These are phyloP conservation scores for Pecoramyces ruminantium DNA, from an alignment of 192 early-diverging fungal genomes.

Conservation along the genomic window DNA sequence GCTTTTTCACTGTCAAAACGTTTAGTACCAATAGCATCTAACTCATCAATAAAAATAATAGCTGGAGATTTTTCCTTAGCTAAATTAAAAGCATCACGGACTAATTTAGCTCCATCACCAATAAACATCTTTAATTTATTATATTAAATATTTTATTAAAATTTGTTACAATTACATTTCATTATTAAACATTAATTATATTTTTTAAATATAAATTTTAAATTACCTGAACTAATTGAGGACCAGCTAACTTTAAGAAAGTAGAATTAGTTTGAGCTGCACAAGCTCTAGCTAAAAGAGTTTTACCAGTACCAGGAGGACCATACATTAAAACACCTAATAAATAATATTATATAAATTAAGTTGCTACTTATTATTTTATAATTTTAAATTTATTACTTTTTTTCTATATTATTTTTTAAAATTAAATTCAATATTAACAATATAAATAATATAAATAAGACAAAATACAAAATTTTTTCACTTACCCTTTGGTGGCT, in stretches of 20 bases:
- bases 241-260: constrained; percentile 89
- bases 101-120: constrained; percentile 93
- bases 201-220: background rate
- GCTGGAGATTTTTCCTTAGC: constrained; percentile 97
- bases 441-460: constrained; percentile 47
- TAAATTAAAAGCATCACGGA: constrained; percentile 88
- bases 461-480: background rate
- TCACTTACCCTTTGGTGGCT: constrained; percentile 50
- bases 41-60: constrained; percentile 98
- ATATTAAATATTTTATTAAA: too few relatives aligned
- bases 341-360: too few relatives aligned
- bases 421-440: constrained; percentile 10
- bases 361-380: too few relatives aligned
- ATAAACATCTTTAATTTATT: constrained; percentile 94
- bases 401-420: background rate
- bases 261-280: constrained; percentile 92
- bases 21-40: constrained; percentile 98
- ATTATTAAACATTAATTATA: too few relatives aligned
- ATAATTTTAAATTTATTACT: background rate
- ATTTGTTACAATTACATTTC: too few relatives aligned
- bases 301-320: constrained; percentile 70
- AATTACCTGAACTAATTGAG: constrained; percentile 72
- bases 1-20: constrained; percentile 93
- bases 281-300: constrained; percentile 90
- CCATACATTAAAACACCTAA: constrained; percentile 29